Base-by-base conservation (phyloP, 441 rosid species). In the Macaranga tanarius region DNA sequence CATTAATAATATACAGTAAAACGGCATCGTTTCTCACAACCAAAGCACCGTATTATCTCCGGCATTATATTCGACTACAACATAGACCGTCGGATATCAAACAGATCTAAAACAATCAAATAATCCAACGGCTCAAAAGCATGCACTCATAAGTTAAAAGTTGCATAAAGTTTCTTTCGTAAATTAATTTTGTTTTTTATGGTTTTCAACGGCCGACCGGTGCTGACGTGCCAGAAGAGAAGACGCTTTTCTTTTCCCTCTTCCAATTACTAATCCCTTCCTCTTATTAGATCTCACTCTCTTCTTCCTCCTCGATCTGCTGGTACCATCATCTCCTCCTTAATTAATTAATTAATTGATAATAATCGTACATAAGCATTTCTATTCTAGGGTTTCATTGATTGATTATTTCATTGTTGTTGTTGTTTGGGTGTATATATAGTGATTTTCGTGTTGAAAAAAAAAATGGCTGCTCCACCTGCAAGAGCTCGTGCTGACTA, bases 301-400 rank as follows among this genome's bases (percentile, higher is more conserved):
- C 23, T 70, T 22, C 74, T 76, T 70, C 40, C 61, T 71, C 81
- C 61, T 71, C 81, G 90, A 90, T 87, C 89, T 76, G 91, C 89
- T 76, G 91, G 91, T 88, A 79, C 60, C 65, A 61, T 63, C 72
- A 44, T 48, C 26, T 20, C 15, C 23, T 28, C 67, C 38, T 66
- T 31, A 57, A 34, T 62, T 65, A 7, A 7, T 12, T 22, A 9
- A 68, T 42, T 20, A 31, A 34, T 3, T 34, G 38, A 34, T 34
- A 34, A 34, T 34, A 34, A 34, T 34, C 38, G 38, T 34, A 34
- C 19, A 23, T 22, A 42, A n/a, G 40, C 71, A 56, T 69, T 70
- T 57, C 19, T 52, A 13, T 52, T 70, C 16, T 71, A 71, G 67
- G 66, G 66, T 62, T 69, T 58, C 12, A 58, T 66, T 57, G 26